Percentiles rank a stretch among this genome's conserved stretches.
phyloP scores from a whole-genome alignment of 1,284 basidiomycete species.

The Tylopilus orsonianus region DNA sequence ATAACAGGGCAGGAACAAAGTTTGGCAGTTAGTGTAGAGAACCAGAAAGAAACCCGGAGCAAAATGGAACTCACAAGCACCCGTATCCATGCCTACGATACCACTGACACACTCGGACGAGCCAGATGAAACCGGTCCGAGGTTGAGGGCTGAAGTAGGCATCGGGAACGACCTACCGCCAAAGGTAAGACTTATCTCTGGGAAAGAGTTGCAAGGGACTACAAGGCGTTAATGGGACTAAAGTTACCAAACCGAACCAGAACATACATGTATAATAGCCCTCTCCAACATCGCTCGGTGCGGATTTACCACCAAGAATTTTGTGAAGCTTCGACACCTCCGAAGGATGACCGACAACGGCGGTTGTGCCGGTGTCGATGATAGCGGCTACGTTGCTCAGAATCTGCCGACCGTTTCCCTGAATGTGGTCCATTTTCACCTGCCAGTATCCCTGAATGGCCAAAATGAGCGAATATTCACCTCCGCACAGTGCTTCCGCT shows the following conservation, averaged over 20 bases:
- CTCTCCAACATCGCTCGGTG: not conserved
- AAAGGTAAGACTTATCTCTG: slow-evolving; percentile 12
- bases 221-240: not conserved
- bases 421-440: slow-evolving; percentile 36
- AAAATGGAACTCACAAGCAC: slow-evolving; percentile 2
- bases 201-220: slow-evolving; percentile 20
- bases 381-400: slow-evolving; percentile 31
- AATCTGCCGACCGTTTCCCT: slow-evolving; percentile 22
- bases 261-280: slow-evolving; percentile 15
- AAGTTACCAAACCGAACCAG: not conserved
- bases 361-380: slow-evolving; percentile 49
- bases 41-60: not conserved
- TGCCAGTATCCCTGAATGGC: slow-evolving; percentile 42
- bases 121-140: slow-evolving; percentile 6
- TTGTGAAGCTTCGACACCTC: slow-evolving; percentile 6
- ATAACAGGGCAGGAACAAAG: not conserved
- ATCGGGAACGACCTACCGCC: slow-evolving; percentile 13
- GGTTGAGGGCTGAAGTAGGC: slow-evolving; percentile 10
- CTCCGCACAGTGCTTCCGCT: not conserved
- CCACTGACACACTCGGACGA: slow-evolving; percentile 17
- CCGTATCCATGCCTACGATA: not conserved
- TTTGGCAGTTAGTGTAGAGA: not conserved
- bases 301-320: slow-evolving; percentile 7
- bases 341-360: slow-evolving; percentile 38
- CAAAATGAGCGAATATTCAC: not conserved